Conservation (phyloP, 768 basidiomycete species). For the Termitomyces sp. region DNA sequence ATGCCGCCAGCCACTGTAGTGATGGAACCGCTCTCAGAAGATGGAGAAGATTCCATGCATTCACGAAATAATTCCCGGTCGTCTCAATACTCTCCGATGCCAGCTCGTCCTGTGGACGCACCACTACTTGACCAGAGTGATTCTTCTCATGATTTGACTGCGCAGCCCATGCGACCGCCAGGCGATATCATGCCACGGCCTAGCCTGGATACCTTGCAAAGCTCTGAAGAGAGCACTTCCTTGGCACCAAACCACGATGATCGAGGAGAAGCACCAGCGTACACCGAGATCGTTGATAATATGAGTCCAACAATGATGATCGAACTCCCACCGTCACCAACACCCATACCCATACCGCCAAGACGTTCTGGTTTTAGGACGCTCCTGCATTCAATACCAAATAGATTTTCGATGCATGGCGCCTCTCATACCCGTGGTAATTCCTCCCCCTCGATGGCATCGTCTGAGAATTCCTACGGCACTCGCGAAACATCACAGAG, state of each 20-base stretch:
- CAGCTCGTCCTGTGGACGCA: constrained; percentile 31
- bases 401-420: constrained; percentile 26
- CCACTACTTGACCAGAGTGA: constrained; percentile 35
- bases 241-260: constrained; percentile 14
- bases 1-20: constrained; percentile 33
- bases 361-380: constrained; percentile 42
- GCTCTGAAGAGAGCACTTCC: constrained; percentile 24
- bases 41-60: constrained; percentile 25
- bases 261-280: constrained; percentile 63
- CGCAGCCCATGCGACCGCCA: constrained; percentile 12
- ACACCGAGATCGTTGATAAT: constrained; percentile 47
- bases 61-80: constrained; percentile 23
- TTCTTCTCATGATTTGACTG: constrained; percentile 17
- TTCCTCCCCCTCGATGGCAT: constrained; percentile 23
- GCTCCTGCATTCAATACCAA: constrained; percentile 29
- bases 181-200: constrained; percentile 18
- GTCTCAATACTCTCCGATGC: constrained; percentile 31
- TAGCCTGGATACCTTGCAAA: constrained; percentile 24
- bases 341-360: constrained; percentile 16
- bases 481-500: constrained; percentile 19
- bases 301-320: constrained; percentile 2
- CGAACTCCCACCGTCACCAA: constrained; percentile 10
- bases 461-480: constrained; percentile 16
- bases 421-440: constrained; percentile 21
- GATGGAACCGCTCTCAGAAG: constrained; percentile 32